Conservation (phyloP, 2,329 filamentous ascomycete genomes). For the Diplodia mutila region DNA sequence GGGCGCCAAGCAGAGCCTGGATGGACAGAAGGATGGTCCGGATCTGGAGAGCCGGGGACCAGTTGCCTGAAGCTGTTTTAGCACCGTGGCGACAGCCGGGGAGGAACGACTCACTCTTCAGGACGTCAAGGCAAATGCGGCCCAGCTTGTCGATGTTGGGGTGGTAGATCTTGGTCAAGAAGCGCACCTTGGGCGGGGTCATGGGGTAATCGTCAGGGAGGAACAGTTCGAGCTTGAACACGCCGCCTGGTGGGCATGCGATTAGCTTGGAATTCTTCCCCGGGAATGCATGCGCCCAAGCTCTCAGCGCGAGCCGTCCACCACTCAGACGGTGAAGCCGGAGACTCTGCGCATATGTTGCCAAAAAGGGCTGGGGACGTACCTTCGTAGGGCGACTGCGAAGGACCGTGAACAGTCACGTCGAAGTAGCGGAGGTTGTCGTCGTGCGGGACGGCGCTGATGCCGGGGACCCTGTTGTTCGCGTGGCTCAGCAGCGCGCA, state of each 20-base stretch:
- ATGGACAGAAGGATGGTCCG: conserved; percentile 98
- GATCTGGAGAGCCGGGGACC: conserved; percentile 97
- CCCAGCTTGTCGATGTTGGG: conserved; percentile 98
- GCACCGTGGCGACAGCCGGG: conserved; percentile 25
- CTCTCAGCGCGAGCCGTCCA: background rate
- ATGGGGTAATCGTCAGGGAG: conserved; percentile 98
- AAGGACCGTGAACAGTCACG: conserved; percentile 91
- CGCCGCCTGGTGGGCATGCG: conserved; percentile 60
- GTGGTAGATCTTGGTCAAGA: conserved; percentile 98
- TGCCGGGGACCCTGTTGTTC: conserved; percentile 80
- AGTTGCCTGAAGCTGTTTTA: conserved; percentile 72
- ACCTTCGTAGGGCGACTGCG: conserved; percentile 95
- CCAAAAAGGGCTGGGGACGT: conserved; percentile 32
- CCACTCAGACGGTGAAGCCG: background rate
- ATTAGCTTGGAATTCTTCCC: conserved; percentile 5
- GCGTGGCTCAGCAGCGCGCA: background rate
- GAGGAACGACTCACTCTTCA: conserved; percentile 72
- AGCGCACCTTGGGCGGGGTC: conserved; percentile 97
- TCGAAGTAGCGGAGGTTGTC: conserved; percentile 99
- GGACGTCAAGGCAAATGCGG: conserved; percentile 92
- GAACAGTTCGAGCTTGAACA: conserved; percentile 97
- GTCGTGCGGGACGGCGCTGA: conserved; percentile 92
- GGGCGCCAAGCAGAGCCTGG: conserved; percentile 91
- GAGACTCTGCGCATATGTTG: background rate
- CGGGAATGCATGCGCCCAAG: background rate